phyloP scores from a whole-genome alignment of 257 asterid species.

The Asclepias syriaca region DNA sequence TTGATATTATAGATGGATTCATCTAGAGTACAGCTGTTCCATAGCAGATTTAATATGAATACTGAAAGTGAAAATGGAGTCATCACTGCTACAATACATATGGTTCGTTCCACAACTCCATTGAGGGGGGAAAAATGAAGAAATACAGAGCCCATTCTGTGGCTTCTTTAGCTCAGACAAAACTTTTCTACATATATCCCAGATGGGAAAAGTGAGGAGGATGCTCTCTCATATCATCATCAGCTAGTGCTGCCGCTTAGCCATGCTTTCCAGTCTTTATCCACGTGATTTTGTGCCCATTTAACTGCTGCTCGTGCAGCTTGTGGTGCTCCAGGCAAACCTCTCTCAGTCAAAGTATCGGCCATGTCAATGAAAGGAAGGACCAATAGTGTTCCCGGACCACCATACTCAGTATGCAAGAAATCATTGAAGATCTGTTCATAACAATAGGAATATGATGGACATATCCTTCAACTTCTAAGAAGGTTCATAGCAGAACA shows the following conservation, averaged over 20 bases:
- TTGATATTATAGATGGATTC: too few relatives aligned
- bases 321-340: constrained; percentile 90
- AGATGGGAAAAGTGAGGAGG: not conserved
- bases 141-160: not conserved
- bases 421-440: constrained; percentile 62
- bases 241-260: constrained; percentile 17
- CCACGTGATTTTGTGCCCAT: constrained; percentile 81
- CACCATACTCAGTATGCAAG: constrained; percentile 82
- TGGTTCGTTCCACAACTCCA: not conserved
- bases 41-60: too few relatives aligned
- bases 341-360: constrained; percentile 68
- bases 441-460: not conserved
- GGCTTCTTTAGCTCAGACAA: not conserved
- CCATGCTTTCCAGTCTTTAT: constrained; percentile 91
- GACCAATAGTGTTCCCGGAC: constrained; percentile 87
- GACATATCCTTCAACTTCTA: not conserved
- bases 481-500: not conserved
- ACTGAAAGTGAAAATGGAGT: not conserved
- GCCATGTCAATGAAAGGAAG: constrained; percentile 86
- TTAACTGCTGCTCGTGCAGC: constrained; percentile 88
- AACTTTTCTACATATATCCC: not conserved
- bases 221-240: not conserved
- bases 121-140: not conserved
- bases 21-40: too few relatives aligned
- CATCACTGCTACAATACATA: not conserved